Conservation (phyloP, 768 basidiomycete species). For the Suillus sp. region DNA sequence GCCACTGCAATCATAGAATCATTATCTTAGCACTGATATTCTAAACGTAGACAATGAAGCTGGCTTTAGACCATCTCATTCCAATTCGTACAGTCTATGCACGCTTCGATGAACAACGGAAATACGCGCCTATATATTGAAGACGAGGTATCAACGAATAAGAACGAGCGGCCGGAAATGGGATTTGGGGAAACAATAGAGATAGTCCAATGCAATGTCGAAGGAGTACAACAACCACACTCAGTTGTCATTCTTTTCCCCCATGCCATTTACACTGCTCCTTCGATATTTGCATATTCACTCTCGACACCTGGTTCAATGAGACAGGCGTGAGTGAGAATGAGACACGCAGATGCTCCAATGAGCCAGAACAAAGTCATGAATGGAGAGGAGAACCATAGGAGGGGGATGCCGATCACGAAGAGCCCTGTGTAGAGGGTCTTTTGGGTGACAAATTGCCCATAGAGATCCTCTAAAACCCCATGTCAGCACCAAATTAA, state of each 20-base stretch:
- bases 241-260: background rate
- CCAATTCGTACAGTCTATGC: conserved; percentile 1
- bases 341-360: conserved; percentile 81
- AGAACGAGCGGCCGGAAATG: background rate
- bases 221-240: conserved; percentile 10
- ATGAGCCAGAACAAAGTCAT: conserved; percentile 93
- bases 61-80: background rate
- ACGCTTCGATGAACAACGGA: background rate
- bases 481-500: background rate
- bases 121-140: background rate
- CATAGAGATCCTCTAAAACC: background rate
- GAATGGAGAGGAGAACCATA: conserved; percentile 77
- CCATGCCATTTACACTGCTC: conserved; percentile 46
- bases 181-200: background rate
- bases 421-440: conserved; percentile 87
- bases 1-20: conserved; percentile 2
- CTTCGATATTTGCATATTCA: conserved; percentile 84
- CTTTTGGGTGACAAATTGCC: conserved; percentile 76
- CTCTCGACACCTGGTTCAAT: conserved; percentile 96
- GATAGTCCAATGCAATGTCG: conserved; percentile 3
- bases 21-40: background rate
- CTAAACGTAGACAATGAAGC: background rate
- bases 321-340: conserved; percentile 83
- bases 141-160: conserved; percentile 4
- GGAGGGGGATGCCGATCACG: conserved; percentile 87